Percentiles rank a stretch among this genome's conserved stretches.
These are phyloP conservation scores for Pichia sp. DNA, from an alignment of 1,139 yeast genomes.

Conservation along the genomic window DNA sequence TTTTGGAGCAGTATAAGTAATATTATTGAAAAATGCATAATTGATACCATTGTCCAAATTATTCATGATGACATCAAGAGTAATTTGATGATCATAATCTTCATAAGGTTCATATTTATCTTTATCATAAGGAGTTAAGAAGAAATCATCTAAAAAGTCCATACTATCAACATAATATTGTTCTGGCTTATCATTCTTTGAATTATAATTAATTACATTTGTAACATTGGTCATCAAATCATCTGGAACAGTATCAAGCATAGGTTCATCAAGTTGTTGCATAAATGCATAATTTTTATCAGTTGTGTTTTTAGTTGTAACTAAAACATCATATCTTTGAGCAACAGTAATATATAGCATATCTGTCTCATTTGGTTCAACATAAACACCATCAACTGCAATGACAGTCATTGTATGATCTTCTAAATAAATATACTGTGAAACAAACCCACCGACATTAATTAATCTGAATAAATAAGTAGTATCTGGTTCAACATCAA, in stretches of 20 bases:
- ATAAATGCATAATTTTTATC: conserved; percentile 66
- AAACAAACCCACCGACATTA: conserved; percentile 80
- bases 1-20: conserved; percentile 68
- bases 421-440: conserved; percentile 80
- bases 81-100: conserved; percentile 60
- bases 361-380: conserved; percentile 48
- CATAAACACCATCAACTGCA: conserved; percentile 71
- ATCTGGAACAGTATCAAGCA: conserved; percentile 67
- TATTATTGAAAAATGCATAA: conserved; percentile 85
- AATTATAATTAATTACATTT: conserved; percentile 56
- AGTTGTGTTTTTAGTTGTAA: conserved; percentile 58
- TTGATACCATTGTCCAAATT: conserved; percentile 75
- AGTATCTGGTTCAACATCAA: conserved; percentile 67
- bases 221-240: conserved; percentile 64
- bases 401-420: conserved; percentile 76
- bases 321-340: conserved; percentile 66
- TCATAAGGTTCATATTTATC: conserved; percentile 39
- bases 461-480: conserved; percentile 73
- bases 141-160: conserved; percentile 52
- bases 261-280: conserved; percentile 65
- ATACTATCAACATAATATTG: conserved; percentile 39
- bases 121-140: conserved; percentile 44
- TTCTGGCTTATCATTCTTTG: conserved; percentile 35
- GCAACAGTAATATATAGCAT: conserved; percentile 61
- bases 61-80: conserved; percentile 66